A percentile compares a stretch with the other conserved stretches of the same genome.
These are phyloP conservation scores for Astragalus glycyphyllos DNA, from an alignment of 306 rosid genomes.

Conservation along the genomic window DNA sequence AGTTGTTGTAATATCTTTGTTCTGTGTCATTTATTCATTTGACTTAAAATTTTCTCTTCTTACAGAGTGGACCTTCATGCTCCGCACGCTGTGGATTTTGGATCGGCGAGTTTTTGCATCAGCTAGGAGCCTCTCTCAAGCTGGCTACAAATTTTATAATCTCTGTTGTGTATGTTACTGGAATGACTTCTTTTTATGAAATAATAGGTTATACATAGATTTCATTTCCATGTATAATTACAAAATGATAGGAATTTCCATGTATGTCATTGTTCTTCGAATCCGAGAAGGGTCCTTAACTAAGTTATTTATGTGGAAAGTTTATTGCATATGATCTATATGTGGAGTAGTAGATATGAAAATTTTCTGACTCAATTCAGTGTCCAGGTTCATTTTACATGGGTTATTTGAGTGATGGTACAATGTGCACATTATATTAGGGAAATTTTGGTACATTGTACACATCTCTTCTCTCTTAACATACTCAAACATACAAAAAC, in stretches of 20 bases:
- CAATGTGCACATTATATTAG: too few relatives aligned
- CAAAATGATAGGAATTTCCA: background rate
- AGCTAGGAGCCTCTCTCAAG: background rate
- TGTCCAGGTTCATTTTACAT: too few relatives aligned
- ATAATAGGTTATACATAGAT: background rate
- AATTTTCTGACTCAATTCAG: too few relatives aligned
- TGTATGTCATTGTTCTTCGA: background rate
- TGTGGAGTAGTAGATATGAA: background rate
- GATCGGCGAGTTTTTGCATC: background rate
- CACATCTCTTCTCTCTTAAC: too few relatives aligned
- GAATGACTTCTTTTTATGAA: background rate
- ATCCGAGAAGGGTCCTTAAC: background rate
- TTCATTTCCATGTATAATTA: background rate
- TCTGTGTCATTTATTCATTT: background rate
- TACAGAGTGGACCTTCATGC: background rate
- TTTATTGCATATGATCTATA: background rate
- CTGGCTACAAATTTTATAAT: background rate
- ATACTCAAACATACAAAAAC: too few relatives aligned
- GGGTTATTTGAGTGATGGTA: too few relatives aligned
- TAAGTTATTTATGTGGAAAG: background rate
- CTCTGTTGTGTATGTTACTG: background rate
- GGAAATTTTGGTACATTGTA: too few relatives aligned
- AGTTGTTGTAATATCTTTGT: background rate
- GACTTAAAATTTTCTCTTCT: background rate
- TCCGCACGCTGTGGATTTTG: background rate